Percentiles rank a stretch among this genome's conserved stretches.
Evolutionary conservation across 768 basidiomycete genomes (phyloP).

Genomic region (Royoungia palumana): DNA sequence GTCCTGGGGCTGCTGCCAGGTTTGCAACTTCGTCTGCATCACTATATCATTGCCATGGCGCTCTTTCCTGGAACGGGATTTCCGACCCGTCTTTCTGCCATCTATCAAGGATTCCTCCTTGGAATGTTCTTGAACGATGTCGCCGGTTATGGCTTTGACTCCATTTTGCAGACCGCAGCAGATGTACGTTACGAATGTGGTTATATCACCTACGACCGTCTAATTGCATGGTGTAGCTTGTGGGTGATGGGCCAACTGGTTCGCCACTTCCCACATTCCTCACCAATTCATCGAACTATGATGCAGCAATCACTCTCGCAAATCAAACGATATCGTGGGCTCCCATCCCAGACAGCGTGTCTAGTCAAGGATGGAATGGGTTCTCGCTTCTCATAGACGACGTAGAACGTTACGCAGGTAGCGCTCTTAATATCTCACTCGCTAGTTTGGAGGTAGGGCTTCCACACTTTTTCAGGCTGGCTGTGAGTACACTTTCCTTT

Average conservation of each 20-base stretch:
- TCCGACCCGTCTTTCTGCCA: slow-evolving; percentile 73
- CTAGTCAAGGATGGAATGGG: slow-evolving; percentile 58
- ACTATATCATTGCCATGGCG: slow-evolving; percentile 75
- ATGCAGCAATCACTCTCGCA: slow-evolving; percentile 48
- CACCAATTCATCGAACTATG: slow-evolving; percentile 71
- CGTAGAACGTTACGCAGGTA: slow-evolving; percentile 74
- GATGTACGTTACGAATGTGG: slow-evolving; percentile 45
- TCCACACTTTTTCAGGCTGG: slow-evolving; percentile 77
- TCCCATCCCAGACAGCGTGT: slow-evolving; percentile 34
- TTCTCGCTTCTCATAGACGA: slow-evolving; percentile 83
- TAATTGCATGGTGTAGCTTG: slow-evolving; percentile 47
- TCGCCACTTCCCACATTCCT: slow-evolving; percentile 66
- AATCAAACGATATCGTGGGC: slow-evolving; percentile 61
- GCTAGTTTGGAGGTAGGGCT: slow-evolving; percentile 54
- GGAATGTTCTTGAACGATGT: slow-evolving; percentile 81
- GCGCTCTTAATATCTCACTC: slow-evolving; percentile 69
- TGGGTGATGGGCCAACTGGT: slow-evolving; percentile 66
- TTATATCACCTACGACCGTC: not conserved
- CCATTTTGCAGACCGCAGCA: slow-evolving; percentile 71
- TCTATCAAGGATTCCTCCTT: slow-evolving; percentile 78
- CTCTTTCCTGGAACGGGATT: slow-evolving; percentile 78
- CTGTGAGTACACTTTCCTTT: slow-evolving; percentile 44
- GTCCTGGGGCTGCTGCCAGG: slow-evolving; percentile 69
- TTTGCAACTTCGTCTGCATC: slow-evolving; percentile 70
- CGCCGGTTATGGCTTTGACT: slow-evolving; percentile 76